Evolutionary conservation across 805 yeast genomes (phyloP), one percentile per base, ranked within the genome.

Genomic region (Saccharomycopsis schoenii): DNA sequence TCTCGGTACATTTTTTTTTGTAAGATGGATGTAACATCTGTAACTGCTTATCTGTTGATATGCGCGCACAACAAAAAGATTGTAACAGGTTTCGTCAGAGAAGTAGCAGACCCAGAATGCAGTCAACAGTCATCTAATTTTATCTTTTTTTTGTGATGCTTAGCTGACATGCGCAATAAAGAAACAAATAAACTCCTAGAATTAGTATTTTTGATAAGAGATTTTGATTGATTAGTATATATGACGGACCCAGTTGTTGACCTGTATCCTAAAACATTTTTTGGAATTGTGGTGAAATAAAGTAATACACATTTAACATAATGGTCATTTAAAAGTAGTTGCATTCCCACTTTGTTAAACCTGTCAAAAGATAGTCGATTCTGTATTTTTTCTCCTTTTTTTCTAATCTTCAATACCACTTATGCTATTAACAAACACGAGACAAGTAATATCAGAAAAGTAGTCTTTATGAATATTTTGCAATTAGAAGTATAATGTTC

Each of bases 151-250:
- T 24, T 21, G 29, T 24, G 5, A 25, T 11, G n/a, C 52, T 21
- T 47, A 47, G n/a, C 36, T 47, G 24, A 47, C 52, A 47, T 47
- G 52, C 52, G 21, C 10, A 47, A 5, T 2, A 17, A 3, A 14
- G 21, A 47, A 24, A 47, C 19, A 47, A 21, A 24, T 21, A 47
- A 12, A 42, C 52, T 47, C 52, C 52, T 47, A 9, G 34, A 47
- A 47, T 47, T 47, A 6, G 52, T 47, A 47, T 47, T 47, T 47
- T 47, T 47, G 52, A 47, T 47, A 47, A 47, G 52, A 47, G 25
- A 24, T 12, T 12, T 37, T 37, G 41, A 37, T 37, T 37, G 12
- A 37, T 12, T 37, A 12, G 10, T 37, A 5, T 37, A 9, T 37
- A 37, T 37, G 2, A 14, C 10, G 41, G 15, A 37, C 41, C 41